Conservation (phyloP, 2,329 filamentous ascomycete species). For the Lojkania enalia region DNA sequence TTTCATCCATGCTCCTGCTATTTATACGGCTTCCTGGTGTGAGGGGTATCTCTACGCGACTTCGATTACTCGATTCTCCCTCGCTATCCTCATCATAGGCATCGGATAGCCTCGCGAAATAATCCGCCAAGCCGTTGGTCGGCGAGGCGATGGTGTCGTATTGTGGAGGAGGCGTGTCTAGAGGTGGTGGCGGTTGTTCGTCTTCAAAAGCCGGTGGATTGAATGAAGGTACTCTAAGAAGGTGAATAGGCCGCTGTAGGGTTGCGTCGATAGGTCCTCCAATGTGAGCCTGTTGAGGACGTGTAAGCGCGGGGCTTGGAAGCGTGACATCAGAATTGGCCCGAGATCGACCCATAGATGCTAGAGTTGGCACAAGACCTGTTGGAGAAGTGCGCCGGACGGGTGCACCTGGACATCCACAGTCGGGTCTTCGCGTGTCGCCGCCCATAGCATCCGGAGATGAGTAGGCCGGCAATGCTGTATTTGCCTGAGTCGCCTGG, state of each 20-base stretch:
- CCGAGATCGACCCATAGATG: slow-evolving; percentile 53
- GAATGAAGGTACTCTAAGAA: slow-evolving; percentile 81
- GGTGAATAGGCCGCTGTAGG: slow-evolving; percentile 74
- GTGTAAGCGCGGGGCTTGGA: slow-evolving; percentile 54
- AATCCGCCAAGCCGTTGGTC: slow-evolving; percentile 75
- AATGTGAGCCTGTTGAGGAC: slow-evolving; percentile 52
- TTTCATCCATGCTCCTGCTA: slow-evolving; percentile 64
- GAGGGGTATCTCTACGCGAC: slow-evolving; percentile 60
- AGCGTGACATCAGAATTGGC: slow-evolving; percentile 29
- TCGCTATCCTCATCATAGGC: slow-evolving; percentile 64
- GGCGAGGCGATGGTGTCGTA: slow-evolving; percentile 80
- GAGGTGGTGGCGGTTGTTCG: slow-evolving; percentile 72
- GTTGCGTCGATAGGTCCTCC: slow-evolving; percentile 51
- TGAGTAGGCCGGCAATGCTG: slow-evolving; percentile 79
- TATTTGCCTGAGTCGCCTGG: slow-evolving; percentile 89
- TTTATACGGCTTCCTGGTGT: slow-evolving; percentile 66
- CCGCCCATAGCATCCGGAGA: slow-evolving; percentile 50
- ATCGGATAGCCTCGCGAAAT: slow-evolving; percentile 78
- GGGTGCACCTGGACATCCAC: slow-evolving; percentile 70
- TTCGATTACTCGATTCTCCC: slow-evolving; percentile 51
- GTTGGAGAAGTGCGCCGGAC: slow-evolving; percentile 53
- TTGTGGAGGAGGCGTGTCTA: slow-evolving; percentile 79
- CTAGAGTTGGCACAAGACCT: slow-evolving; percentile 59
- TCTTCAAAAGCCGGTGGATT: slow-evolving; percentile 87
- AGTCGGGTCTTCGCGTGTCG: slow-evolving; percentile 52